phyloP scores from a whole-genome alignment of 345 rosid genomes.

The Lepidium didymum region DNA sequence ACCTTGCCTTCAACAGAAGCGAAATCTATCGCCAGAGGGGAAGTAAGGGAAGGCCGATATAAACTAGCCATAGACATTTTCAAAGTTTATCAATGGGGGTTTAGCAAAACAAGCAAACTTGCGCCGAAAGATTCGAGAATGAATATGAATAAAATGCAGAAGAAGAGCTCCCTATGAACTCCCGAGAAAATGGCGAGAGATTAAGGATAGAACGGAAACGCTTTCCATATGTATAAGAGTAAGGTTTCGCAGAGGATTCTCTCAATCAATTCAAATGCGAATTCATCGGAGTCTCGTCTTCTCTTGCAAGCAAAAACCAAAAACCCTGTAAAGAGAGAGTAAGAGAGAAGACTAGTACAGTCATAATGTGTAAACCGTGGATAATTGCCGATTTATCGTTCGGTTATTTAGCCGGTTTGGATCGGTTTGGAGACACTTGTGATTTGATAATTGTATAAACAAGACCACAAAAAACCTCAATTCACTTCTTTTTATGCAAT shows the following conservation, averaged over 20 bases:
- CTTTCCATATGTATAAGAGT: neutral
- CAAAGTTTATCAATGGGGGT: neutral
- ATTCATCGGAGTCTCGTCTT: neutral
- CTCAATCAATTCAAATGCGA: neutral
- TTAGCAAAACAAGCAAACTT: neutral
- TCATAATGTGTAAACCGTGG: neutral
- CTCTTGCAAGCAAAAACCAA: neutral
- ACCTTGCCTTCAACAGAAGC: constrained; percentile 82
- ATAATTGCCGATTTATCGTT: neutral
- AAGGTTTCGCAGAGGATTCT: neutral
- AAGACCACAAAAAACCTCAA: no score
- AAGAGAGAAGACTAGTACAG: neutral
- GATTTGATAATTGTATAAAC: neutral
- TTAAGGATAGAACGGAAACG: neutral
- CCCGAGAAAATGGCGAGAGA: neutral
- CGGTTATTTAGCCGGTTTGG: constrained; percentile 3
- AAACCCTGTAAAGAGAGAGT: neutral
- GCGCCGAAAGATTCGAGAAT: constrained; percentile 1
- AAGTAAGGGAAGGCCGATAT: constrained; percentile 54
- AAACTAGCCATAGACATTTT: constrained; percentile 66
- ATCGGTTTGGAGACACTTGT: neutral
- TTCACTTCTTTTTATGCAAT: neutral
- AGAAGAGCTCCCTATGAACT: neutral
- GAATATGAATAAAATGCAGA: neutral
- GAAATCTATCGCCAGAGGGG: constrained; percentile 80